Base-by-base conservation (phyloP, 768 basidiomycete species). In the Auriscalpium orientale region DNA sequence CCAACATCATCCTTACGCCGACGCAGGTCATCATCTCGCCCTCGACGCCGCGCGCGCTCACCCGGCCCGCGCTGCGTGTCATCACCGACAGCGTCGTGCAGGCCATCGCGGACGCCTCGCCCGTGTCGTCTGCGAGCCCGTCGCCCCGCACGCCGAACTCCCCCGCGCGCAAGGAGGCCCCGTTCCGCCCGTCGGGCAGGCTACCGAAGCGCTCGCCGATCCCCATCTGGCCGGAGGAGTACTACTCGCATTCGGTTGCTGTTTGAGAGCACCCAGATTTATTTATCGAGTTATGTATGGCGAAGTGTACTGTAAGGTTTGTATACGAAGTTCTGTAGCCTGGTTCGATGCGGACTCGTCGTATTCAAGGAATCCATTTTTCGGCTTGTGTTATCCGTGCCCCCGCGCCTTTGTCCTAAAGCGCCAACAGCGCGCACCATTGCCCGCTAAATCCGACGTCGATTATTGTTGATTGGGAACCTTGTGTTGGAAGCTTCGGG, bases 221-320 rank as follows among this genome's bases (percentile, higher is more conserved):
- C 38, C 58, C 55, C 0, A 37, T 49, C 18, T 59, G 58, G 58
- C 20, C 58, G 10, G 36, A 35, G 1, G 56, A 59, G 38, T 11
- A 54, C 33, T 47, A 57, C 37, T 52, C 58, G 9, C 58, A 52
- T 13, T 56, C 58, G 4, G 56, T 59, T n/a, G 58, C 48, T 15
- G 56, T 58, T 37, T 22, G 34, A 16, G n/a, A 47, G 53, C 37
- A 22, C 33, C n/a, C 28, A 35, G 5, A 10, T 51, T 13, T 34
- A 38, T 22, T 43, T 22, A n/a, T 43, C 22, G 55, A 34, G 15
- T 8, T 51, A 15, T 36, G 16, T 46, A 46, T 37, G 46, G 43
- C 43, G 43, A 47, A 12, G 40, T 18, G 40, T 18, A 43, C 9
- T 43, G 18, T 43, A 13, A 43, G 15, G 15, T 43, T 43, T 43